Base-by-base conservation (phyloP, 495 filamentous ascomycete species). In the Penicillium simplicissimum region DNA sequence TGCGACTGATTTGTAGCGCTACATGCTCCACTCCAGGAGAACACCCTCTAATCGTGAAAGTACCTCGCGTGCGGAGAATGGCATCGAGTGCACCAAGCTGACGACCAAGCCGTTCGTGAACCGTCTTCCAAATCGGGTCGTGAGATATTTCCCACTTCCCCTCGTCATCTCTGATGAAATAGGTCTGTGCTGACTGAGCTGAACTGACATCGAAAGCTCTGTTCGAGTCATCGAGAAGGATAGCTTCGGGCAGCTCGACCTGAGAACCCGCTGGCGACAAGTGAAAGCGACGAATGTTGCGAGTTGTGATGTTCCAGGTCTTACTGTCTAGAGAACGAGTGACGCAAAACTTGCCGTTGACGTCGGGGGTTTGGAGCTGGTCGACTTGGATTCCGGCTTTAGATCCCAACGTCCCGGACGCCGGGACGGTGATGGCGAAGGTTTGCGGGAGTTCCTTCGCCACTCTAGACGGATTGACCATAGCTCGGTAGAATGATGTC, bases 1-100 rank as follows among this genome's bases (percentile, higher is more conserved):
- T 88, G 37, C 84, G 78, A 23, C 84, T 79, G n/a, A 85, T 75
- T 57, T 86, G 85, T 11, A 84, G 66, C 1, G 82, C 84, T 33
- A 80, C 58, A 45, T 66, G 53, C 13, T 67, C 60, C 19, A 67
- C 66, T 15, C 65, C 65, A 19, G 45, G 33, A 19, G 70, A 70
- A 58, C 72, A 69, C 58, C 67, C 57, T 52, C 56, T 64, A 55
- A 87, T 84, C 7, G 65, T 60, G 55, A 87, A 84, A 23, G 61
- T 63, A 15, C 79, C 79, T 7, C 58, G 55, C 3, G 80, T 76
- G 52, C 75, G 72, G 31, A 87, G 59, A 21, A 87, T 81, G 33
- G 84, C 77, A 66, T 82, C 78, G 53, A 88, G 63, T 42, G 72
- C 65, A 4, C 85, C 85, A 9, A 77, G 67, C 51, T 87, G 83